Conservation (phyloP, 768 basidiomycete genomes). For the Lentinula raphanica region DNA sequence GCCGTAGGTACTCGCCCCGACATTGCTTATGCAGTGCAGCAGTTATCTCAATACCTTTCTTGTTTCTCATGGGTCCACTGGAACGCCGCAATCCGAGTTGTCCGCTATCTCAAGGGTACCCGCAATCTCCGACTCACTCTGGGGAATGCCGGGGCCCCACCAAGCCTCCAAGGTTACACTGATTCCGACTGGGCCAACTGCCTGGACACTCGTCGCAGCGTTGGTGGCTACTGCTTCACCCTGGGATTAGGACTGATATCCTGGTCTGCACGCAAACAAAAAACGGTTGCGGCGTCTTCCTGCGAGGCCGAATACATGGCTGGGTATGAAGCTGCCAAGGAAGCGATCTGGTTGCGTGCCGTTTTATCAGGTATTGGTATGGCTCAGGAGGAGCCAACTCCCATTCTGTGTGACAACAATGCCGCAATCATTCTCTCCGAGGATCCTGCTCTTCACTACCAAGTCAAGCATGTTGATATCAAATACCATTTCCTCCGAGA, state of each 20-base stretch:
- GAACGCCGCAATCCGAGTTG: slow-evolving; percentile 27
- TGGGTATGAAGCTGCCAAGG: slow-evolving; percentile 15
- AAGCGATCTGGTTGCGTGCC: slow-evolving; percentile 17
- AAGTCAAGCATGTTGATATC: no score
- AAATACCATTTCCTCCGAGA: no score
- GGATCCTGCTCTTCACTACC: no score
- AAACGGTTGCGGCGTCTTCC: slow-evolving; percentile 25
- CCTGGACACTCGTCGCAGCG: slow-evolving; percentile 17
- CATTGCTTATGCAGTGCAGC: slow-evolving; percentile 22
- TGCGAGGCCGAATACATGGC: slow-evolving; percentile 29
- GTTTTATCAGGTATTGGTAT: slow-evolving; percentile 13
- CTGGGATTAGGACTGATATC: slow-evolving; percentile 21
- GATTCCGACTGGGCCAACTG: slow-evolving; percentile 23
- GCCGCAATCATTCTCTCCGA: no score
- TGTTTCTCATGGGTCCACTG: slow-evolving; percentile 27
- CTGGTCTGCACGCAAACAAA: slow-evolving; percentile 29
- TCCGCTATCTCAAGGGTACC: slow-evolving; percentile 27
- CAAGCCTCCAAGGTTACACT: slow-evolving; percentile 12
- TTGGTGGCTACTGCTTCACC: slow-evolving; percentile 24
- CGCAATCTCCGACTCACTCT: slow-evolving; percentile 10
- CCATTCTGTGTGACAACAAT: not conserved
- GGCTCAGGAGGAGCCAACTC: slow-evolving; percentile 5
- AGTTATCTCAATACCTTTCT: slow-evolving; percentile 21
- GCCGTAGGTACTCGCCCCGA: slow-evolving; percentile 24
- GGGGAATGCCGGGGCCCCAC: slow-evolving; percentile 10